phyloP scores from a whole-genome alignment of 2,329 filamentous ascomycete species.

The Ciborinia camelliae region DNA sequence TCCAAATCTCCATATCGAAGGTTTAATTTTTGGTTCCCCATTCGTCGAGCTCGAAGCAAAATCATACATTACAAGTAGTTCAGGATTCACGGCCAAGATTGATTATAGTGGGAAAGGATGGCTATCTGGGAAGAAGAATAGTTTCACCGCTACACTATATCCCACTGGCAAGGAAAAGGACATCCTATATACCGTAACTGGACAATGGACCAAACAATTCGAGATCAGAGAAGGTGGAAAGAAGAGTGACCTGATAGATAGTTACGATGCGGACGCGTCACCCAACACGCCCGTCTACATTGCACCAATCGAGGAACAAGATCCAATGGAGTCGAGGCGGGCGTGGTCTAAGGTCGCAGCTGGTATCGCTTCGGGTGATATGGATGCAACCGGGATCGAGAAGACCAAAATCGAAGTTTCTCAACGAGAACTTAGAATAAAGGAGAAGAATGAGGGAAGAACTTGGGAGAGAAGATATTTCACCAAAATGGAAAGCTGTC shows the following conservation, averaged over 20 bases:
- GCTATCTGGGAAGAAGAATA: slow-evolving; percentile 95
- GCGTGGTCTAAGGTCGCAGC: slow-evolving; percentile 85
- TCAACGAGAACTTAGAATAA: slow-evolving; percentile 72
- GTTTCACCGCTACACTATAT: slow-evolving; percentile 72
- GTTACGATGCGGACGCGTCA: slow-evolving; percentile 56
- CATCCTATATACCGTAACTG: slow-evolving; percentile 74
- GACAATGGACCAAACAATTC: slow-evolving; percentile 86
- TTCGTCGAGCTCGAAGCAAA: slow-evolving; percentile 87
- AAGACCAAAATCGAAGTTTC: slow-evolving; percentile 89
- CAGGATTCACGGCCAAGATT: slow-evolving; percentile 83
- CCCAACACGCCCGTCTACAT: slow-evolving; percentile 67
- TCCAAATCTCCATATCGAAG: slow-evolving; percentile 88
- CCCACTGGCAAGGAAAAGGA: slow-evolving; percentile 68
- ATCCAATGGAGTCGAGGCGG: slow-evolving; percentile 80
- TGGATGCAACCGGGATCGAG: slow-evolving; percentile 73
- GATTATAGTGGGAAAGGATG: slow-evolving; percentile 93
- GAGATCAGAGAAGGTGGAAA: slow-evolving; percentile 67
- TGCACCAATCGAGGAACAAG: slow-evolving; percentile 71
- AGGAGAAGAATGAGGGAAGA: slow-evolving; percentile 70
- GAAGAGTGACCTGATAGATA: slow-evolving; percentile 53
- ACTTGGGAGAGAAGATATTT: slow-evolving; percentile 88
- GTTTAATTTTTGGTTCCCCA: slow-evolving; percentile 78
- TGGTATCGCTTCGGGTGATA: slow-evolving; percentile 76
- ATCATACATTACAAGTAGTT: slow-evolving; percentile 81
- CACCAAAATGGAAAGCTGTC: slow-evolving; percentile 48